These are phyloP conservation scores for Exsudoporus frostii DNA, from an alignment of 768 basidiomycete species.

Conservation along the genomic window DNA sequence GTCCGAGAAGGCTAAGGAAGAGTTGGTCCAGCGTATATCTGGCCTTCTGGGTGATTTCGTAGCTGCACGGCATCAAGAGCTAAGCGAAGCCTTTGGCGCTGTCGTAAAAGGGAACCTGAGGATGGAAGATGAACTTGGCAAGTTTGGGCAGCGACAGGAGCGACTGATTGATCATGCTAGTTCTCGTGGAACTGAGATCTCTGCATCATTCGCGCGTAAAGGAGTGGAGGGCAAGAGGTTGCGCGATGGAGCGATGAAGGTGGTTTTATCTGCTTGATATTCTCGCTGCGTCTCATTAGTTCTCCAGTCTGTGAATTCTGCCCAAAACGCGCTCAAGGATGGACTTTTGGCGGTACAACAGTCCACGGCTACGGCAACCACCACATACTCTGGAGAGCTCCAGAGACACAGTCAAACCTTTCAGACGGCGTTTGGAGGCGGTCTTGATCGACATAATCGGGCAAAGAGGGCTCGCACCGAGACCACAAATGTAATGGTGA, in stretches of 20 bases:
- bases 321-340: constrained; percentile 39
- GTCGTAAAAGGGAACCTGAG: constrained; percentile 55
- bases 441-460: constrained; percentile 57
- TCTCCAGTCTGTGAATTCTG: constrained; percentile 40
- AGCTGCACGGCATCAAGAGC: constrained; percentile 59
- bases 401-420: constrained; percentile 47
- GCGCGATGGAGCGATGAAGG: constrained; percentile 61
- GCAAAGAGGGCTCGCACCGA: constrained; percentile 70
- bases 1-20: constrained; percentile 65
- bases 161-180: constrained; percentile 42
- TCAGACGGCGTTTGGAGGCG: constrained; percentile 45
- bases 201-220: constrained; percentile 41
- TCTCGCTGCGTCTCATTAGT: constrained; percentile 11
- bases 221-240: constrained; percentile 50
- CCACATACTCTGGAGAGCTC: constrained; percentile 50
- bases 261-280: constrained; percentile 22
- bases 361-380: constrained; percentile 44
- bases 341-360: constrained; percentile 45
- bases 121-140: constrained; percentile 48
- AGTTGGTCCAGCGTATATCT: constrained; percentile 73
- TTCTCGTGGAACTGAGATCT: constrained; percentile 41
- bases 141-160: constrained; percentile 49
- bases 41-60: constrained; percentile 69
- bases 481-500: constrained; percentile 46
- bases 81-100: constrained; percentile 54